Evolutionary conservation across 305 asterid genomes (phyloP), one percentile per base, ranked within the genome.

Genomic region (Fraxinus floribunda): DNA sequence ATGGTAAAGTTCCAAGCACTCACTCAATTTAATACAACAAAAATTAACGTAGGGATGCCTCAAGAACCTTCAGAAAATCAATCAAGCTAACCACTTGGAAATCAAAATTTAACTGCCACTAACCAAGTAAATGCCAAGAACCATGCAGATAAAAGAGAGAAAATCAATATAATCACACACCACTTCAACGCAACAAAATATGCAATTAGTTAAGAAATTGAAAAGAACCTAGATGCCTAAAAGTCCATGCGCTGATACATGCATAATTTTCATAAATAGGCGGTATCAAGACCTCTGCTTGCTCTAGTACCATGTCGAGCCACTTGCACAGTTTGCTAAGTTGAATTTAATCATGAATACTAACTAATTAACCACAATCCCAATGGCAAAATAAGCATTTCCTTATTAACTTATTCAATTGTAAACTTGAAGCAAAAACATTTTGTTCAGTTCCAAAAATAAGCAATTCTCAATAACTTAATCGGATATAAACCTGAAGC

Each of bases 401-500:
- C 62, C 62, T 52, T 16, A 3, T 15, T 52, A 52, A 3, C 22
- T 52, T 52, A 15, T 11, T 52, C 7, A 52, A 52, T 15, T 16
- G 18, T 13, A 16, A 52, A 52, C 62, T 52, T 52, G 22, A 52
- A 52, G 18, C 22, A 15, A 52, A 13, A 52, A 16, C 8, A 15
- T 55, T 55, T 13, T 55, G 9, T n/a, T 5, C 9, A n/a, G 26
- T n/a, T 55, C 26, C 73, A 64, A 64, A 64, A 64, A 8, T 64
- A 64, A 64, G 72, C 34, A 22, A 3, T 62, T 62, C 71, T 22
- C 13, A 62, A 60, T 20, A 62, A 18, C 34, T 2, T 64, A 22
- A 66, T 41, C 77, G 11, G 46, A 6, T 82, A 7, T 46, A 73
- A 44, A 73, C 13, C 29, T 26, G 32, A 79, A 74, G 80, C 80